These are phyloP conservation scores for Phytophthora syringae DNA, from an alignment of 352 stramenopile species.

Conservation along the genomic window DNA sequence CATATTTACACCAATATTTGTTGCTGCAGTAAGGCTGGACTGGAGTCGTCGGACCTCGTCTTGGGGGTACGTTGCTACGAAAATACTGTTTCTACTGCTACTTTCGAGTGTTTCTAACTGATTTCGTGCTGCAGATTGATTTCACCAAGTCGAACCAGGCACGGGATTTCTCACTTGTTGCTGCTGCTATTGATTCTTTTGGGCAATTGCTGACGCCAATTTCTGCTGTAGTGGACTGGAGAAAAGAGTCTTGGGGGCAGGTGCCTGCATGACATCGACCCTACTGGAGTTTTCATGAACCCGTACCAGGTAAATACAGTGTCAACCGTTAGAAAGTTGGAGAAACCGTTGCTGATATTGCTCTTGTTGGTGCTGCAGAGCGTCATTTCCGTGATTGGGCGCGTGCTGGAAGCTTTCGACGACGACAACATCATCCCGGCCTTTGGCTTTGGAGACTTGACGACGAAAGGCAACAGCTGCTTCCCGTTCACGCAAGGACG, in stretches of 20 bases:
- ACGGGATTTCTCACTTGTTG: not conserved
- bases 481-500: slow-evolving; percentile 43
- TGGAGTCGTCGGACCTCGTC: slow-evolving; percentile 70
- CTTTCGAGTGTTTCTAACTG: not conserved
- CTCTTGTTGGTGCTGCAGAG: slow-evolving; percentile 32
- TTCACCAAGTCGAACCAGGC: slow-evolving; percentile 79
- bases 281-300: slow-evolving; percentile 55
- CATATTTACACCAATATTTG: not conserved
- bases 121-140: slow-evolving; percentile 46
- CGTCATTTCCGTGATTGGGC: slow-evolving; percentile 74
- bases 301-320: slow-evolving; percentile 60
- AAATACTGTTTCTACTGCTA: not conserved
- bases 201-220: not conserved
- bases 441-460: slow-evolving; percentile 71
- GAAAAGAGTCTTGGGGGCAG: slow-evolving; percentile 59
- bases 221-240: slow-evolving; percentile 61
- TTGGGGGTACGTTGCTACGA: slow-evolving; percentile 33
- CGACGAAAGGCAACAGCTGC: slow-evolving; percentile 55
- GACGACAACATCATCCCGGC: slow-evolving; percentile 86
- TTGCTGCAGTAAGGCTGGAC: slow-evolving; percentile 37
- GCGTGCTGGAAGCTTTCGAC: slow-evolving; percentile 74
- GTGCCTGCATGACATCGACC: slow-evolving; percentile 70
- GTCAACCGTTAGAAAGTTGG: not conserved
- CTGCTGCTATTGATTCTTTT: not conserved
- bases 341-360: not conserved